A percentile compares a stretch with the other conserved stretches of the same genome.
Evolutionary conservation across 2,329 filamentous ascomycete species (phyloP).

Genomic region (Venturia effusa): DNA sequence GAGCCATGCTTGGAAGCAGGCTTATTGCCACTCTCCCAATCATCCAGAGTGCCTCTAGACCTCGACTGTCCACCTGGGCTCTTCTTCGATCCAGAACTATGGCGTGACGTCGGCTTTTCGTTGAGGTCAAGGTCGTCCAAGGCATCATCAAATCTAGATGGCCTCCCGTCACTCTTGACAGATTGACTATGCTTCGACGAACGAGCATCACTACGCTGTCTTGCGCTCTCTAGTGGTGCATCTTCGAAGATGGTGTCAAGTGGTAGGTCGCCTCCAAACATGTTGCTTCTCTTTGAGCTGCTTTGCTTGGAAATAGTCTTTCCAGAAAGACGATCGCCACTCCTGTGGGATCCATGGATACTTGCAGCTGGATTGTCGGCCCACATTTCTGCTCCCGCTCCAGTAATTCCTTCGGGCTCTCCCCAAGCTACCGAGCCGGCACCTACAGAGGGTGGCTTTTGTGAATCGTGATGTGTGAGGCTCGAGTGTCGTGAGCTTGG

Average conservation of each 20-base stretch:
- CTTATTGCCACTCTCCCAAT: not conserved
- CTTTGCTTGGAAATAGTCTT: conserved; percentile 3
- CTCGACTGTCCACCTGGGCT: not conserved
- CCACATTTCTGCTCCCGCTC: not conserved
- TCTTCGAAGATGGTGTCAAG: conserved; percentile 4
- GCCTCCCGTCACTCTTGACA: not conserved
- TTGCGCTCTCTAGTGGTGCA: not conserved
- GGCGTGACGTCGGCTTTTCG: not conserved
- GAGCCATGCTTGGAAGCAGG: not conserved
- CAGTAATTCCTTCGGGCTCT: not conserved
- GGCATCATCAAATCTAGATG: not conserved
- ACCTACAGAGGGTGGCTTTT: not conserved
- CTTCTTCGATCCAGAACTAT: not conserved
- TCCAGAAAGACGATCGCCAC: not conserved
- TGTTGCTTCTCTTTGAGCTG: conserved; percentile 1
- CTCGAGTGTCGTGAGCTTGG: not conserved
- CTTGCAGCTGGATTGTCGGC: not conserved
- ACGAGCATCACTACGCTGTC: not conserved
- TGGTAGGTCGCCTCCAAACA: not conserved
- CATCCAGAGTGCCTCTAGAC: not conserved
- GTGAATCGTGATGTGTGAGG: not conserved
- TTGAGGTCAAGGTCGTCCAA: not conserved
- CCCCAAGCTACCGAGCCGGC: not conserved
- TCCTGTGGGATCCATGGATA: not conserved
- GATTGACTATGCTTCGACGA: not conserved